These are phyloP conservation scores for Magnolia kwangsiensis DNA, from an alignment of 164 flowering plant genomes.

Conservation along the genomic window DNA sequence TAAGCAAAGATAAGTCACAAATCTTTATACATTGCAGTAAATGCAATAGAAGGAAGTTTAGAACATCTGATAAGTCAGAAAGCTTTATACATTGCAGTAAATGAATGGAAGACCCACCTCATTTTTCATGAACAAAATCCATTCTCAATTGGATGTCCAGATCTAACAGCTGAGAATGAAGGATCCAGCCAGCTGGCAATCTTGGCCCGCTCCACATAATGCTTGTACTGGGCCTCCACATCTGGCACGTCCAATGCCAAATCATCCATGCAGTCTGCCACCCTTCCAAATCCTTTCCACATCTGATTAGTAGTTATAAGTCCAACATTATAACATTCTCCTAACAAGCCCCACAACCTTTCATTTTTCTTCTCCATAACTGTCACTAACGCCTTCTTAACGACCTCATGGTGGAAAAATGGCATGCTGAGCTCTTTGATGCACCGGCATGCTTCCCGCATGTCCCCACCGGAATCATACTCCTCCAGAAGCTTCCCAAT, in stretches of 20 bases:
- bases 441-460: constrained; percentile 63
- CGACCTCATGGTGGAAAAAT: constrained; percentile 78
- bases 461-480: constrained; percentile 69
- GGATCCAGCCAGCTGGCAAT: constrained; percentile 54
- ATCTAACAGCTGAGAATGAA: constrained; percentile 24
- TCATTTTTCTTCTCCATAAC: constrained; percentile 54
- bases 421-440: constrained; percentile 76
- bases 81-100: too few relatives aligned
- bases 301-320: constrained; percentile 64
- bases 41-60: too few relatives aligned
- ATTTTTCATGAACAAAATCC: constrained; percentile 24
- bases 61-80: too few relatives aligned
- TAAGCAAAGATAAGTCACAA: too few relatives aligned
- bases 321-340: constrained; percentile 44
- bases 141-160: constrained; percentile 22
- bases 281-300: constrained; percentile 62
- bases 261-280: constrained; percentile 62
- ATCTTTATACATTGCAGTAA: too few relatives aligned
- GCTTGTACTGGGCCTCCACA: constrained; percentile 41
- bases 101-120: neutral
- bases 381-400: constrained; percentile 63
- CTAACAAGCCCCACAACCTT: constrained; percentile 46
- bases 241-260: constrained; percentile 71
- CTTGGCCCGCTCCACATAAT: constrained; percentile 43
- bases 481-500: constrained; percentile 61